Conservation (phyloP, 208 protist genomes). For the Borovskyia barvae region DNA sequence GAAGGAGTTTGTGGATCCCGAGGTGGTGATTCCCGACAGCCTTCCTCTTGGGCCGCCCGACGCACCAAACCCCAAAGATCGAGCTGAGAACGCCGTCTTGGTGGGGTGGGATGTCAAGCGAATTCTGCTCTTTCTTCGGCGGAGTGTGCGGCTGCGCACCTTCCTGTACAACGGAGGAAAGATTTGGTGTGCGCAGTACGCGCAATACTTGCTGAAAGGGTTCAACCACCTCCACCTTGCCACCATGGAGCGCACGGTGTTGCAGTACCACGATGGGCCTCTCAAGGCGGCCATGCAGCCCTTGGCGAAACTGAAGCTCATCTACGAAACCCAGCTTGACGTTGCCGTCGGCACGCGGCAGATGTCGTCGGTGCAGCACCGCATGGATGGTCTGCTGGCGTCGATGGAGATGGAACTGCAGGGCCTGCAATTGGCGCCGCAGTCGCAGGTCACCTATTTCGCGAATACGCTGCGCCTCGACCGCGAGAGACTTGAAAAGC, state of each 20-base stretch:
- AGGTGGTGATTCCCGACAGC: slow-evolving; percentile 56
- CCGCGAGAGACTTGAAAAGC: slow-evolving; percentile 74
- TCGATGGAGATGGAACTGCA: slow-evolving; percentile 91
- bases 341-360: slow-evolving; percentile 75
- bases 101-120: slow-evolving; percentile 88
- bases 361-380: slow-evolving; percentile 76
- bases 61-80: slow-evolving; percentile 29
- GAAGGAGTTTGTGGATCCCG: slow-evolving; percentile 59
- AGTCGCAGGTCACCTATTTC: slow-evolving; percentile 68
- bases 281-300: slow-evolving; percentile 57
- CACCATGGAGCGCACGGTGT: slow-evolving; percentile 82
- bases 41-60: slow-evolving; percentile 42
- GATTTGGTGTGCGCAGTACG: slow-evolving; percentile 92
- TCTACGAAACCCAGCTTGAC: slow-evolving; percentile 90
- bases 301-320: slow-evolving; percentile 81
- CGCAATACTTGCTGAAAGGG: slow-evolving; percentile 89
- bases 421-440: slow-evolving; percentile 73
- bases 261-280: slow-evolving; percentile 83
- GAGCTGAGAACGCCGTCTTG: slow-evolving; percentile 61
- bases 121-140: slow-evolving; percentile 76
- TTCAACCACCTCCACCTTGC: slow-evolving; percentile 81
- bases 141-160: slow-evolving; percentile 47
- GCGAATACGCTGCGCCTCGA: slow-evolving; percentile 57
- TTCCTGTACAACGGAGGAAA: slow-evolving; percentile 80
- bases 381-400: slow-evolving; percentile 91